Base-by-base conservation (phyloP, 2,329 filamentous ascomycete genomes). In the Zasmidium citrigriseum region DNA sequence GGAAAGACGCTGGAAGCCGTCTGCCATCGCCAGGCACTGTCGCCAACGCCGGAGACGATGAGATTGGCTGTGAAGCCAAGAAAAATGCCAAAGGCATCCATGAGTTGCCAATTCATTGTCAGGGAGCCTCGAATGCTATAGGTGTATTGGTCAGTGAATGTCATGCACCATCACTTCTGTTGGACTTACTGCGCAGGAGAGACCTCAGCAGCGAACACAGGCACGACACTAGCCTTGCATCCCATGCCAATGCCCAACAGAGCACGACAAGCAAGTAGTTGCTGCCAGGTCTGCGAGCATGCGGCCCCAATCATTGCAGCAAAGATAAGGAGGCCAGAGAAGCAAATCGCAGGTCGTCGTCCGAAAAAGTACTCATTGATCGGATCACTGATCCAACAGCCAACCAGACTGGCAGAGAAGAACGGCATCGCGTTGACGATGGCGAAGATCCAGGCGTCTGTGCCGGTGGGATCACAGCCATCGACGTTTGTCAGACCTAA, bases 211-310 rank as follows among this genome's bases (percentile, higher is more conserved):
- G 67, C 67, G 52, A 72, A 71, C 46, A 74, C 69, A 1, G 72
- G 70, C 0, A 70, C 66, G 24, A 72, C 63, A 2, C 66, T 67
- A 7, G 70, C 72, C 52, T 73, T 73, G 21, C 64, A 65, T 1
- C 72, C 72, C 69, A 73, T 73, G 24, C 72, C 72, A 22, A 73
- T 66, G 3, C 71, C 71, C 21, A 73, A 63, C 5, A 73, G 55
- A 29, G 71, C 59, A 4, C 72, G 68, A 60, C 67, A 72, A 23
- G 55, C 66, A 2, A 75, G 60, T 3, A 75, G 59, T 41, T 67
- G 52, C 29, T 63, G 58, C 68, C 68, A 71, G 41, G 60, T 71
- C 18, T 60, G 22, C 1, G 66, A 64, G 29, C 64, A 67, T 4
- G 68, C 71, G 23, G 66, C 62, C 0, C 68, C 72, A 53, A 74